Conservation (phyloP, 495 filamentous ascomycete genomes). For the Talaromyces proteolyticus region DNA sequence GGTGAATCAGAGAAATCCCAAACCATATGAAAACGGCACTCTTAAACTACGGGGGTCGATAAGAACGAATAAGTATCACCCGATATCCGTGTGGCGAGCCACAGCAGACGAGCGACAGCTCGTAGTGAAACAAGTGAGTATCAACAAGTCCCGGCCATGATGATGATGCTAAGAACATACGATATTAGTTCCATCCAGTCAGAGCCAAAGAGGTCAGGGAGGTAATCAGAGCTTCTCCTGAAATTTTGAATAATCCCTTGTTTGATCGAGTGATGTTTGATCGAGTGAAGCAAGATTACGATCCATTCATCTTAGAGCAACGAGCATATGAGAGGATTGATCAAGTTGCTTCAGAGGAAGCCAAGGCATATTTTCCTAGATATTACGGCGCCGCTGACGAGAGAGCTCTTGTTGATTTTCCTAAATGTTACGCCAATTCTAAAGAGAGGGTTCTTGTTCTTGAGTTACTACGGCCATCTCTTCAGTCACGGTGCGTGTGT, state of each 20-base stretch:
- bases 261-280: not conserved
- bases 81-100: conserved; percentile 1
- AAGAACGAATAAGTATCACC: not conserved
- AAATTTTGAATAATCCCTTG: not conserved
- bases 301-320: conserved; percentile 3
- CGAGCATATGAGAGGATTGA: conserved; percentile 2
- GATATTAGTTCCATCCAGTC: not conserved
- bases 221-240: not conserved
- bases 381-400: not conserved
- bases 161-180: not conserved
- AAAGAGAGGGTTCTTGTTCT: conserved; percentile 1
- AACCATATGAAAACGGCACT: not conserved
- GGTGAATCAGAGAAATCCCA: too few relatives aligned
- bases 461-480: not conserved
- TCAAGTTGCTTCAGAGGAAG: not conserved
- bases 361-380: not conserved
- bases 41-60: not conserved
- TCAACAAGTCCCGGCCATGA: not conserved
- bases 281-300: not conserved
- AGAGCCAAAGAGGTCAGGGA: not conserved
- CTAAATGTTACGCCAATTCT: not conserved
- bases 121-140: not conserved
- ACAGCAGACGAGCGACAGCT: not conserved
- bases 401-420: conserved; percentile 2
- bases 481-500: not conserved